Percentiles rank a stretch among this genome's conserved stretches.
Conservation (phyloP, 2,329 filamentous ascomycete species). For the Botrytis aclada region DNA sequence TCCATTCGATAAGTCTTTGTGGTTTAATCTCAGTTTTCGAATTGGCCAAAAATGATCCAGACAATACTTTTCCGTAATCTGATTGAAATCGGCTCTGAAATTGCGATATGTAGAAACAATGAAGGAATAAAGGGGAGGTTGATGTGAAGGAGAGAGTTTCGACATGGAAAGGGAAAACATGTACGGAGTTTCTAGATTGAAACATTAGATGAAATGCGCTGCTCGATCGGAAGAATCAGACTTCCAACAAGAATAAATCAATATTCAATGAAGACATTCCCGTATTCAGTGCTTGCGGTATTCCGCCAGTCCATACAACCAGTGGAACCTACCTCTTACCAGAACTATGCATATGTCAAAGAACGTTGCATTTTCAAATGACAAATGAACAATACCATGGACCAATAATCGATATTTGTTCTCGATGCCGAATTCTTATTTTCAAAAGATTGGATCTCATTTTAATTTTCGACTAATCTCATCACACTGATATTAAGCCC, state of each 20-base stretch:
- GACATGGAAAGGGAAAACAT: background rate
- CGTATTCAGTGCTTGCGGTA: background rate
- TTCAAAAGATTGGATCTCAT: background rate
- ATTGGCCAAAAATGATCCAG: background rate
- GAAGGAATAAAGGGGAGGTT: no score
- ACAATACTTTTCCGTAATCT: background rate
- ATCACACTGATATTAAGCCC: conserved; percentile 14
- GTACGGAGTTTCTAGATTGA: background rate
- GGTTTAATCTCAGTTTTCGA: background rate
- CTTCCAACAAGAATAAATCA: background rate
- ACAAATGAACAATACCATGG: background rate
- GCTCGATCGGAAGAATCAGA: background rate
- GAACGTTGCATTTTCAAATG: background rate
- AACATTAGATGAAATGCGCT: background rate
- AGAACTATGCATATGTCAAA: no score
- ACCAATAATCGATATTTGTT: background rate
- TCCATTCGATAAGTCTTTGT: background rate
- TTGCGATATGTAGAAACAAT: no score
- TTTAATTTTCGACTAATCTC: conserved; percentile 4
- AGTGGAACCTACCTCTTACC: background rate
- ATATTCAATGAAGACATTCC: background rate
- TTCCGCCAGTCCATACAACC: background rate
- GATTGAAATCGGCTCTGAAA: no score
- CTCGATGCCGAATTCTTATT: background rate
- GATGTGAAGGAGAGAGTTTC: background rate